A percentile compares a stretch with the other conserved stretches of the same genome.
phyloP scores from a whole-genome alignment of 768 basidiomycete genomes.

The Lentinula aciculospora region DNA sequence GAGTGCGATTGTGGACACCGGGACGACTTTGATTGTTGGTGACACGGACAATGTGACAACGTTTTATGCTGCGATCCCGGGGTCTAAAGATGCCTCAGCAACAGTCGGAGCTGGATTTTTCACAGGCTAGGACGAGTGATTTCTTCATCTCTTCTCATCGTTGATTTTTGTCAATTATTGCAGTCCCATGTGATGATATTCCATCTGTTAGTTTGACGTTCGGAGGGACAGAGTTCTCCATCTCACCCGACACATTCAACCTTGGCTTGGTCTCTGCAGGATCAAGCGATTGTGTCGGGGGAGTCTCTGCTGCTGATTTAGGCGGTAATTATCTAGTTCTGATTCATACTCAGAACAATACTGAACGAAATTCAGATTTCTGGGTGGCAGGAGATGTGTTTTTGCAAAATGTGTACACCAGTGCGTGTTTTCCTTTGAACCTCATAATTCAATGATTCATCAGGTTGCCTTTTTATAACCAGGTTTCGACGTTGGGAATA shows the following conservation, averaged over 20 bases:
- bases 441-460: not conserved
- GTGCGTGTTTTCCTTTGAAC: not conserved
- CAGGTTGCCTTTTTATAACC: not conserved
- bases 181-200: constrained; percentile 25
- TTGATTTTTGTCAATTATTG: not conserved
- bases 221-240: constrained; percentile 30
- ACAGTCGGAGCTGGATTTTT: constrained; percentile 23
- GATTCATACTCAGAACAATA: constrained; percentile 20
- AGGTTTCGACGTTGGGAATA: constrained; percentile 33
- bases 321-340: not conserved
- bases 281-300: constrained; percentile 52
- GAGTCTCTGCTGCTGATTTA: constrained; percentile 15
- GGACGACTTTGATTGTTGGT: constrained; percentile 36
- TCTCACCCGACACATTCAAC: constrained; percentile 38
- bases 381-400: constrained; percentile 41
- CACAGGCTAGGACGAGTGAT: constrained; percentile 15
- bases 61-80: constrained; percentile 26
- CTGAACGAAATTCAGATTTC: constrained; percentile 10
- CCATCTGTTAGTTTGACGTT: constrained; percentile 30
- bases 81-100: constrained; percentile 20
- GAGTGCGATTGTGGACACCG: constrained; percentile 33
- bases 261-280: constrained; percentile 37
- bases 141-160: not conserved
- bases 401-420: constrained; percentile 39
- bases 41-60: constrained; percentile 18